These are phyloP conservation scores for Phlebopus sp. DNA, from an alignment of 1,284 basidiomycete genomes.

Conservation along the genomic window DNA sequence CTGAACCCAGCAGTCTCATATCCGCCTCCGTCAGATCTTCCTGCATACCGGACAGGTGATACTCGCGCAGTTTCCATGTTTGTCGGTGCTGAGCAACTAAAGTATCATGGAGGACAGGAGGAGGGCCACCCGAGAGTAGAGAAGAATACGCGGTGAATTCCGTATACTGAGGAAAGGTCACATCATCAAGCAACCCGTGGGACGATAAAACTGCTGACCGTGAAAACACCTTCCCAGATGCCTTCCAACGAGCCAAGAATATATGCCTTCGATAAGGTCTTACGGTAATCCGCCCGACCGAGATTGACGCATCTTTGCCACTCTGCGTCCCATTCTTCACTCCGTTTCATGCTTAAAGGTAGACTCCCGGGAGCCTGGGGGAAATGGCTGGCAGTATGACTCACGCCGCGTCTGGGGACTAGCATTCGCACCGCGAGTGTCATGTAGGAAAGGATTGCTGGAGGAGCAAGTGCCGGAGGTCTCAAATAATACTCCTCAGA, in stretches of 20 bases:
- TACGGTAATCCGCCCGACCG: slow-evolving; percentile 31
- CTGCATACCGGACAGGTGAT: slow-evolving; percentile 47
- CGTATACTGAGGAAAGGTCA: slow-evolving; percentile 51
- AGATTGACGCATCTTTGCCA: slow-evolving; percentile 56
- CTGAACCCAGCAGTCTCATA: slow-evolving; percentile 17
- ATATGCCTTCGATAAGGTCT: slow-evolving; percentile 44
- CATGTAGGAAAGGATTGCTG: slow-evolving; percentile 70
- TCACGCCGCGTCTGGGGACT: slow-evolving; percentile 25
- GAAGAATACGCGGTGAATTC: slow-evolving; percentile 67
- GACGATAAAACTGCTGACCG: slow-evolving; percentile 40
- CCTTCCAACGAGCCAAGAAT: slow-evolving; percentile 67
- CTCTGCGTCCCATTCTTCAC: slow-evolving; percentile 54
- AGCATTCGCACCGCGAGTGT: slow-evolving; percentile 47
- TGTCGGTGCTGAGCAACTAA: slow-evolving; percentile 68
- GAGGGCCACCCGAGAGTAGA: slow-evolving; percentile 61
- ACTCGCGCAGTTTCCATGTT: slow-evolving; percentile 73
- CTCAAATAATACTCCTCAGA: slow-evolving; percentile 39
- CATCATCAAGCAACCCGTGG: not conserved
- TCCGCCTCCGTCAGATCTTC: slow-evolving; percentile 10
- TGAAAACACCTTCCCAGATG: slow-evolving; percentile 74
- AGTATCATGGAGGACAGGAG: slow-evolving; percentile 52
- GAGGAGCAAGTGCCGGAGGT: slow-evolving; percentile 57
- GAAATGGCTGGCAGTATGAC: slow-evolving; percentile 35
- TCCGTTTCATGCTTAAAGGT: slow-evolving; percentile 22
- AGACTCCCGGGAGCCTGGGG: slow-evolving; percentile 33